These are phyloP conservation scores for Picea abies DNA, from an alignment of 83 land plant species.

Conservation along the genomic window DNA sequence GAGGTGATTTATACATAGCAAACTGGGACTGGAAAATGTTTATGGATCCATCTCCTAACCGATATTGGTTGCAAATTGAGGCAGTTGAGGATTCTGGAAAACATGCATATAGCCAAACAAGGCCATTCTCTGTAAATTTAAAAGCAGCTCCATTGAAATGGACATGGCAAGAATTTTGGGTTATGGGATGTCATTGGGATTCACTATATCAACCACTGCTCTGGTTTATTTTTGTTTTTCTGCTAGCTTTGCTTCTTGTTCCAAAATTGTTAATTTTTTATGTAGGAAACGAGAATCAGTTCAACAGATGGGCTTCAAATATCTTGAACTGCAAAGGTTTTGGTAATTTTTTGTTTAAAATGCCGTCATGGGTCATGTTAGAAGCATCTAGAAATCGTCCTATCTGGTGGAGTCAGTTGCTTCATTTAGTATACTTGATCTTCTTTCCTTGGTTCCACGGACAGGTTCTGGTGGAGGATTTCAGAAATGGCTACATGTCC, in stretches of 20 bases:
- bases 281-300: constrained; percentile 16
- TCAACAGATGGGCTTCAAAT: background rate
- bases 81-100: constrained; percentile 54
- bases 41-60: constrained; percentile 62
- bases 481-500: constrained; percentile 59
- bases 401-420: constrained; percentile 52
- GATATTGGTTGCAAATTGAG: constrained; percentile 69
- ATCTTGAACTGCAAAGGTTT: constrained; percentile 17
- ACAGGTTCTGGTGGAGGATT: constrained; percentile 47
- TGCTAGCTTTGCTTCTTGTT: constrained; percentile 44
- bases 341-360: constrained; percentile 4
- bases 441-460: constrained; percentile 79
- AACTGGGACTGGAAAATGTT: constrained; percentile 69
- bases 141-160: constrained; percentile 42
- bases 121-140: constrained; percentile 81
- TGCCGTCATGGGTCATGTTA: constrained; percentile 43
- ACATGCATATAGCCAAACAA: constrained; percentile 36
- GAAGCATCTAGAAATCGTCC: constrained; percentile 37
- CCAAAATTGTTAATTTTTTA: constrained; percentile 44
- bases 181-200: constrained; percentile 78
- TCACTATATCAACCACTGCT: constrained; percentile 49
- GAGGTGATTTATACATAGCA: constrained; percentile 54
- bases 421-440: constrained; percentile 50
- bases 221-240: constrained; percentile 34
- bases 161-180: constrained; percentile 74